phyloP scores from a whole-genome alignment of 1,284 basidiomycete genomes.

The Boletus subluridellus region DNA sequence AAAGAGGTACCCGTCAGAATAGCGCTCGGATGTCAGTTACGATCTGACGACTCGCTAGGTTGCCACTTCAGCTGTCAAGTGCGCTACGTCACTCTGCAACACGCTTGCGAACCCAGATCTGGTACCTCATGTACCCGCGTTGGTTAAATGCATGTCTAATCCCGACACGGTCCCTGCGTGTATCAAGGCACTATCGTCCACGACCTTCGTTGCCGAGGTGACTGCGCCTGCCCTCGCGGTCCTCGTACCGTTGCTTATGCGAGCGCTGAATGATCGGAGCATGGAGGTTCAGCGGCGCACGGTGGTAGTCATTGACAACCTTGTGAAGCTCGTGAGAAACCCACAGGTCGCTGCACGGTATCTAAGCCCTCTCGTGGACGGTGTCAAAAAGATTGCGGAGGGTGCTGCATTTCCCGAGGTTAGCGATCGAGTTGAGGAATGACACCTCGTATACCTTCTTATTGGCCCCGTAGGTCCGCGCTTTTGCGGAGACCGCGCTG shows the following conservation, averaged over 20 bases:
- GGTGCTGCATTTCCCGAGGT: constrained; percentile 96
- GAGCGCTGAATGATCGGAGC: constrained; percentile 93
- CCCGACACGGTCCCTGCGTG: constrained; percentile 86
- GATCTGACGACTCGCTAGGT: constrained; percentile 53
- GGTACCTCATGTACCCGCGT: constrained; percentile 81
- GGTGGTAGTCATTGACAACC: constrained; percentile 93
- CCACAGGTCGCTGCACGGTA: constrained; percentile 88
- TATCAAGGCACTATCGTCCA: constrained; percentile 93
- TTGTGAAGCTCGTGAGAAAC: constrained; percentile 96
- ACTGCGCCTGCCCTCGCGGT: constrained; percentile 95
- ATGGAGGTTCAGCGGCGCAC: constrained; percentile 90
- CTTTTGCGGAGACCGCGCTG: constrained; percentile 81
- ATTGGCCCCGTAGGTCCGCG: constrained; percentile 63
- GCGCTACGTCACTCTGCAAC: constrained; percentile 88
- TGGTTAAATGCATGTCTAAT: constrained; percentile 95
- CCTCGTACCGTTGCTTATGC: constrained; percentile 87
- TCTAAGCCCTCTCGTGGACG: constrained; percentile 84
- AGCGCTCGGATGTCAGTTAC: background rate
- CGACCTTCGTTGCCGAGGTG: constrained; percentile 97
- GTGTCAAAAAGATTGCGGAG: constrained; percentile 88
- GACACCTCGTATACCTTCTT: constrained; percentile 13
- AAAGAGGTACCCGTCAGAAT: constrained; percentile 62
- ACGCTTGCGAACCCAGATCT: constrained; percentile 95
- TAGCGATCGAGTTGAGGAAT: constrained; percentile 18
- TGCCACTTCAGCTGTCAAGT: constrained; percentile 84